phyloP scores from a whole-genome alignment of 1,139 yeast species.

The Candida albicans region DNA sequence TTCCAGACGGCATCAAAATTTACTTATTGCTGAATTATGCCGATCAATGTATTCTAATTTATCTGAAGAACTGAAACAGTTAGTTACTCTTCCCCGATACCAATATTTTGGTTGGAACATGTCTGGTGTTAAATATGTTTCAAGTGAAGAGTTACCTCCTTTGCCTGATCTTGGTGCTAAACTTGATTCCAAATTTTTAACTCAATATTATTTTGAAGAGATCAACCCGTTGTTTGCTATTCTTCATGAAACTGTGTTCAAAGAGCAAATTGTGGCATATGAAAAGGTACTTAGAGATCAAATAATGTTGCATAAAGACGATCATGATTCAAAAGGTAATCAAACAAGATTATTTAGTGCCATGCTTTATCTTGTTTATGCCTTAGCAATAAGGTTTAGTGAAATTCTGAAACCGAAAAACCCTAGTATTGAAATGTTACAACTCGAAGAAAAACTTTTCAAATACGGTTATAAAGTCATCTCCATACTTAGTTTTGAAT shows the following conservation, averaged over 20 bases:
- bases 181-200: constrained; percentile 17
- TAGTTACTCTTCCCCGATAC: constrained; percentile 51
- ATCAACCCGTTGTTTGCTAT: constrained; percentile 57
- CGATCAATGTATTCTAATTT: constrained; percentile 37
- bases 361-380: constrained; percentile 49
- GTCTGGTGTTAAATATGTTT: constrained; percentile 55
- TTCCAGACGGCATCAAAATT: constrained; percentile 50
- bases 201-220: constrained; percentile 48
- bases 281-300: constrained; percentile 17
- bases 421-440: constrained; percentile 28
- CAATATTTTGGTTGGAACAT: constrained; percentile 71
- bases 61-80: constrained; percentile 35
- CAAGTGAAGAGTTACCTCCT: constrained; percentile 40
- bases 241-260: constrained; percentile 54
- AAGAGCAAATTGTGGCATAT: constrained; percentile 50
- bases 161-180: constrained; percentile 25
- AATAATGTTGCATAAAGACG: constrained; percentile 13
- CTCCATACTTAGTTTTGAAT: constrained; percentile 55
- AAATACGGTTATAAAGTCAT: constrained; percentile 50
- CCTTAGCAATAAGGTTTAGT: constrained; percentile 52
- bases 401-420: constrained; percentile 47
- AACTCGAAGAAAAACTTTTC: constrained; percentile 53
- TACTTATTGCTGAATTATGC: constrained; percentile 50
- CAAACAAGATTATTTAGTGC: constrained; percentile 52
- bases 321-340: constrained; percentile 25